Evolutionary conservation across 768 basidiomycete genomes (phyloP), one percentile per base, ranked within the genome.

Genomic region (Podaxis carcinomalis): DNA sequence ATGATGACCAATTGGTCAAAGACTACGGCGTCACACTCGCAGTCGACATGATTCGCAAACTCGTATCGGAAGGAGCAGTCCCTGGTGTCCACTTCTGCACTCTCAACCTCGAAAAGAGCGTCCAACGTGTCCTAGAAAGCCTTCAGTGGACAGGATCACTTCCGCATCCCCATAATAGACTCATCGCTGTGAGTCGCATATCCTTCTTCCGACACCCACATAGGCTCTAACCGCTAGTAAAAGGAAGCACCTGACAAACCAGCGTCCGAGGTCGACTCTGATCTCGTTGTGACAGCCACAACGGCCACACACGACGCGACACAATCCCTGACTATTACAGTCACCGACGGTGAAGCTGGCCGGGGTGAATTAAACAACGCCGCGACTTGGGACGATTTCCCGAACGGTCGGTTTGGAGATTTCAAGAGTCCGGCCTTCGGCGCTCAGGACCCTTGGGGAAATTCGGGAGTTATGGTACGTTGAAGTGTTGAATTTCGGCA

Each of bases 371-470:
- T 88, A 5, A 92, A 89, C 67, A 83, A 88, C 64, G 89, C 89
- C 0, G 82, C 87, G 1, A 85, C 85, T 19, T 94, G 92, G 92
- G 92, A 94, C 67, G 97, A 99, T 68, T 98, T 98, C 71, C 97
- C 97, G 5, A 99, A 99, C 70, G 97, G 97, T 37, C 89, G 97
- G 9, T 98, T 98, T 72, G 97, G 97, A 63, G 97, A 98, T 72
- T 92, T 90, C 70, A 92, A 97, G 68, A 96, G 93, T 77, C 97
- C 97, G 21, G 97, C 97, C 0, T 99, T 90, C 66, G 97, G 97
- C 50, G 78, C 79, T 36, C 86, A 84, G 67, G 88, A 87, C 63
- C 88, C 80, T 2, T 94, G 91, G 90, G 89, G 90, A 58, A 86
- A 87, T 39, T 80, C 83, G 10, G 80, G 78, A 47, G 77, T 89